A percentile compares a stretch with the other conserved stretches of the same genome.
phyloP scores from a whole-genome alignment of 2,329 filamentous ascomycete species.

The Cytospora piceae region DNA sequence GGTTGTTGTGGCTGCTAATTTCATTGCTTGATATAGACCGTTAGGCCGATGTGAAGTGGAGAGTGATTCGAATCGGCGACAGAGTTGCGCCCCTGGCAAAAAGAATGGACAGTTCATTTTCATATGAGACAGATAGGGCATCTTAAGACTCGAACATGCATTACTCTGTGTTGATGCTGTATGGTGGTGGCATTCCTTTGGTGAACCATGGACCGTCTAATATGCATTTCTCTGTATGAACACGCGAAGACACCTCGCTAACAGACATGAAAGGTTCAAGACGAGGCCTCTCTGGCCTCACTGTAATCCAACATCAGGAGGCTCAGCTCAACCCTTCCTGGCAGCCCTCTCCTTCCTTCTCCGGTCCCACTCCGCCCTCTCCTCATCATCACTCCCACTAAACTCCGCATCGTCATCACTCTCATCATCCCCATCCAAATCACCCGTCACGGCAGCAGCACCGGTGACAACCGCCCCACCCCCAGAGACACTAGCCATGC shows the following conservation, averaged over 20 bases:
- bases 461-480: background rate
- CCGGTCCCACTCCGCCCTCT: conserved; percentile 64
- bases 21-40: too few relatives aligned
- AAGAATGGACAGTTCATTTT: too few relatives aligned
- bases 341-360: conserved; percentile 48
- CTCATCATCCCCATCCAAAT: conserved; percentile 35
- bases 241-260: conserved; percentile 2
- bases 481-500: background rate
- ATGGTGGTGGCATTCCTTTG: conserved; percentile 3
- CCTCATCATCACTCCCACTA: conserved; percentile 67
- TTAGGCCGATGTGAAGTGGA: too few relatives aligned
- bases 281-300: background rate
- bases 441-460: conserved; percentile 22
- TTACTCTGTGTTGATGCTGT: conserved; percentile 15
- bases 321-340: conserved; percentile 36
- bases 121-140: too few relatives aligned
- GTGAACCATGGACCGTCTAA: conserved; percentile 23
- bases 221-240: conserved; percentile 6
- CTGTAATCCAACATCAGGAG: background rate
- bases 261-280: conserved; percentile 1
- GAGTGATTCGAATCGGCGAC: too few relatives aligned
- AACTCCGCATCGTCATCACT: conserved; percentile 63
- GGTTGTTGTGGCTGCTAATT: too few relatives aligned
- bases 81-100: too few relatives aligned
- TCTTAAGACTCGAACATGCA: conserved; percentile 5